Conservation (phyloP, 306 rosid genomes). For the Vachellia collinsii region DNA sequence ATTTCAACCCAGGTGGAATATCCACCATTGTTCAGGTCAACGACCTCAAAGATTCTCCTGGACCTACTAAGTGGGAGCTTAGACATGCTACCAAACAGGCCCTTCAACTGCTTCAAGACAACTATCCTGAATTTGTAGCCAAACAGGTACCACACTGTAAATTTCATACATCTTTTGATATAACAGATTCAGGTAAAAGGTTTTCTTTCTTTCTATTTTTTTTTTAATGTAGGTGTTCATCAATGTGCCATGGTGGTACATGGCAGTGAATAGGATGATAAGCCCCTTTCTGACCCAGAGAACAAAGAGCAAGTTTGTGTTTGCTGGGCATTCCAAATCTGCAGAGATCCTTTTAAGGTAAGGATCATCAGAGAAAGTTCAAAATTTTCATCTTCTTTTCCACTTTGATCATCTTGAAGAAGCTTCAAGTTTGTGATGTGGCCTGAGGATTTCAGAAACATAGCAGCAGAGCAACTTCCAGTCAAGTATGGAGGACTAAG, state of each 20-base stretch:
- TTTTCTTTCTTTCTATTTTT: not conserved
- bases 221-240: constrained; percentile 55
- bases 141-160: constrained; percentile 55
- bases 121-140: constrained; percentile 80
- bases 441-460: constrained; percentile 49
- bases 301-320: constrained; percentile 1
- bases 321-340: constrained; percentile 5
- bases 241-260: constrained; percentile 90
- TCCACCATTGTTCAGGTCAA: constrained; percentile 68
- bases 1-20: constrained; percentile 65
- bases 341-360: constrained; percentile 24
- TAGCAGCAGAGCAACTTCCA: constrained; percentile 70
- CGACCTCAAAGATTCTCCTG: constrained; percentile 72
- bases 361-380: not conserved
- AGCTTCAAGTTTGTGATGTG: not conserved
- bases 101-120: constrained; percentile 67
- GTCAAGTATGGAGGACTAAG: constrained; percentile 81
- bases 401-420: not conserved
- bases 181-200: not conserved
- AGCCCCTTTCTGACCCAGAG: constrained; percentile 4
- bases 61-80: constrained; percentile 71
- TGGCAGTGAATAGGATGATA: constrained; percentile 67
- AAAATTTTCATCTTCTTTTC: not conserved
- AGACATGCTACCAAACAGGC: constrained; percentile 77
- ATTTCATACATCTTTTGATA: not conserved